Evolutionary conservation across 768 basidiomycete genomes (phyloP).

Genomic region (Suillus sp.): DNA sequence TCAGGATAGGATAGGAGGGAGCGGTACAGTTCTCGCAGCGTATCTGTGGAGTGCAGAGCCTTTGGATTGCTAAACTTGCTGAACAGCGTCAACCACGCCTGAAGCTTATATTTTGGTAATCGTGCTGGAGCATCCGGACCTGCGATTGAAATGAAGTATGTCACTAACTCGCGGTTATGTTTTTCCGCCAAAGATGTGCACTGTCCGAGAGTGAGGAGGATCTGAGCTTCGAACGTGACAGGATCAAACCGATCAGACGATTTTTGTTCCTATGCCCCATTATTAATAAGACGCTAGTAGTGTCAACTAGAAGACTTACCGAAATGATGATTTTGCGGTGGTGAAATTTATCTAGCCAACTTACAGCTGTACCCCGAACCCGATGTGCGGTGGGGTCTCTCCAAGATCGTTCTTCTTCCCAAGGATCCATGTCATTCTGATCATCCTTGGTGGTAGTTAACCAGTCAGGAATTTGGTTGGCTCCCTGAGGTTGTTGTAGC

Average conservation of each 20-base stretch:
- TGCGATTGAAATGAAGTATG: constrained; percentile 68
- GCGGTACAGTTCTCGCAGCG: constrained; percentile 66
- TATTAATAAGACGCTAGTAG: background rate
- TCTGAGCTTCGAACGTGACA: constrained; percentile 76
- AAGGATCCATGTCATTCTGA: constrained; percentile 33
- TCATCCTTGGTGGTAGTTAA: constrained; percentile 26
- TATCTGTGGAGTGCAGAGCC: constrained; percentile 70
- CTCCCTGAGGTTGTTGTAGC: constrained; percentile 36
- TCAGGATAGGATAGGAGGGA: constrained; percentile 87
- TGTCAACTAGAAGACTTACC: constrained; percentile 27
- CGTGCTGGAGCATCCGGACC: constrained; percentile 41
- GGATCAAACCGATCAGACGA: constrained; percentile 66
- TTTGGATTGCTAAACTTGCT: constrained; percentile 94
- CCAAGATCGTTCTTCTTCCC: constrained; percentile 77
- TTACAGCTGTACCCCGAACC: constrained; percentile 47
- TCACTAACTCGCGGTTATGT: constrained; percentile 86
- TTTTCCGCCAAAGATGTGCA: constrained; percentile 76
- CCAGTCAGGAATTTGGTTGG: constrained; percentile 24
- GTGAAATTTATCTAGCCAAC: constrained; percentile 45
- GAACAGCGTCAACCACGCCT: constrained; percentile 81
- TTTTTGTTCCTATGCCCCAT: constrained; percentile 38
- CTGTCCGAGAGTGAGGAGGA: constrained; percentile 71
- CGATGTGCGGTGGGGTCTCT: constrained; percentile 74
- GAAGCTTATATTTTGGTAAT: constrained; percentile 62
- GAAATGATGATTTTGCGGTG: constrained; percentile 36